A percentile compares a stretch with the other conserved stretches of the same genome.
phyloP scores from a whole-genome alignment of 2,329 filamentous ascomycete genomes.

The Didymella segeticola region DNA sequence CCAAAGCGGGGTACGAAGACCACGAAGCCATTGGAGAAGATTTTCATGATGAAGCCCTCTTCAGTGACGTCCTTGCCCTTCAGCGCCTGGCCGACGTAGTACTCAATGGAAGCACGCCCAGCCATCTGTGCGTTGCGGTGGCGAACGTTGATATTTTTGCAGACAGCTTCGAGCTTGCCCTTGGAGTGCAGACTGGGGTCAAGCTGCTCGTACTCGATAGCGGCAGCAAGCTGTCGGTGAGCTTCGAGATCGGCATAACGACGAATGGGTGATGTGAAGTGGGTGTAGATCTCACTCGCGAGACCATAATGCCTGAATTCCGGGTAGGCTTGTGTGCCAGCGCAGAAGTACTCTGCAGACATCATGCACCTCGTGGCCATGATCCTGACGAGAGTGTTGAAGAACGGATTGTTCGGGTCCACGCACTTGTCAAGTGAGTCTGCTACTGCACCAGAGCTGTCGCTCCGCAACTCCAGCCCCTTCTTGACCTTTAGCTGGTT shows the following conservation, averaged over 20 bases:
- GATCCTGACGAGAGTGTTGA: conserved; percentile 97
- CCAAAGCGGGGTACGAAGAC: conserved; percentile 96
- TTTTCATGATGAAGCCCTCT: conserved; percentile 94
- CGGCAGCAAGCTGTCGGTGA: conserved; percentile 91
- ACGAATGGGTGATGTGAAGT: conserved; percentile 96
- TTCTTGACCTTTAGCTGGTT: conserved; percentile 91
- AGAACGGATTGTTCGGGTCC: conserved; percentile 85
- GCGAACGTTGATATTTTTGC: conserved; percentile 97
- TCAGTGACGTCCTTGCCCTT: conserved; percentile 79
- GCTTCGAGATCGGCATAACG: conserved; percentile 97
- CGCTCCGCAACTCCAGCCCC: conserved; percentile 77
- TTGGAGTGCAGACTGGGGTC: conserved; percentile 82
- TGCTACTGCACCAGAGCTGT: conserved; percentile 90
- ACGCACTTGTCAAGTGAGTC: conserved; percentile 87
- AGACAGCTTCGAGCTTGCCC: conserved; percentile 87
- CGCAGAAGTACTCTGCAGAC: conserved; percentile 97
- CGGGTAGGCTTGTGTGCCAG: conserved; percentile 87
- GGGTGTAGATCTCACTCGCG: conserved; percentile 95
- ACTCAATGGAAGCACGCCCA: conserved; percentile 91
- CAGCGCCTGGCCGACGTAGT: conserved; percentile 96
- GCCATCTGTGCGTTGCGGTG: conserved; percentile 98
- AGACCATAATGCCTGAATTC: conserved; percentile 98
- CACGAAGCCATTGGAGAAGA: conserved; percentile 97
- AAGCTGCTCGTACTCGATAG: conserved; percentile 90
- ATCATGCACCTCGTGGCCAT: conserved; percentile 99